Evolutionary conservation across 768 basidiomycete species (phyloP).

Genomic region (Boletus fagicola): DNA sequence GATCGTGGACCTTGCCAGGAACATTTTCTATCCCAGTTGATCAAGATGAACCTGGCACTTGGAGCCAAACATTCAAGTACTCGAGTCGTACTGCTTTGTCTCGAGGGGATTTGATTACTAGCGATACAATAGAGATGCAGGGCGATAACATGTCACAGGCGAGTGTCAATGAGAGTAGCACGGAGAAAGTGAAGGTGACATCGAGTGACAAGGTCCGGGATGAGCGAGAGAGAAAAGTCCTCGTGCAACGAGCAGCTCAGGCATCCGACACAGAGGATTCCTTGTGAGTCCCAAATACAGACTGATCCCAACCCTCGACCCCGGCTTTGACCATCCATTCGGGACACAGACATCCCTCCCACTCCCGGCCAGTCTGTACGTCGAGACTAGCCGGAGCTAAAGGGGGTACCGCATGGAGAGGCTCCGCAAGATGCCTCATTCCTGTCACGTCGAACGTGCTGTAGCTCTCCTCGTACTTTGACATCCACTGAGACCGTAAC

Average conservation of each 20-base stretch:
- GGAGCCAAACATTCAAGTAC: too few species aligned
- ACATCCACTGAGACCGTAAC: conserved; percentile 15
- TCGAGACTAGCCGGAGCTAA: neutral
- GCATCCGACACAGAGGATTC: neutral
- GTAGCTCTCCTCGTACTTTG: conserved; percentile 11
- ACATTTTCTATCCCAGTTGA: too few species aligned
- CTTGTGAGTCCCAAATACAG: neutral
- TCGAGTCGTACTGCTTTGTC: too few species aligned
- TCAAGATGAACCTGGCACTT: too few species aligned
- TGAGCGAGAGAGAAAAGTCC: too few species aligned
- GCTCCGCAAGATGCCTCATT: neutral
- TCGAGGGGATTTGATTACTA: too few species aligned
- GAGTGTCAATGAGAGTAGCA: too few species aligned
- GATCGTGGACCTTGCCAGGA: too few species aligned
- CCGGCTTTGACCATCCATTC: conserved; percentile 24
- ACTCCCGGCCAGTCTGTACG: neutral
- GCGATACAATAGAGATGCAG: too few species aligned
- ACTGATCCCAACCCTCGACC: conserved; percentile 14
- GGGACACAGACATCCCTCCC: conserved; percentile 21
- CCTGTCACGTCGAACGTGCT: neutral
- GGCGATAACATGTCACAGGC: too few species aligned
- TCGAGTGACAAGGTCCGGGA: too few species aligned
- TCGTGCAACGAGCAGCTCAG: neutral
- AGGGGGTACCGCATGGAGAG: neutral
- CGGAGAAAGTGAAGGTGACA: too few species aligned